Percentiles rank a stretch among this genome's conserved stretches.
phyloP scores from a whole-genome alignment of 2,329 filamentous ascomycete genomes.

The Scytalidium lignicola region DNA sequence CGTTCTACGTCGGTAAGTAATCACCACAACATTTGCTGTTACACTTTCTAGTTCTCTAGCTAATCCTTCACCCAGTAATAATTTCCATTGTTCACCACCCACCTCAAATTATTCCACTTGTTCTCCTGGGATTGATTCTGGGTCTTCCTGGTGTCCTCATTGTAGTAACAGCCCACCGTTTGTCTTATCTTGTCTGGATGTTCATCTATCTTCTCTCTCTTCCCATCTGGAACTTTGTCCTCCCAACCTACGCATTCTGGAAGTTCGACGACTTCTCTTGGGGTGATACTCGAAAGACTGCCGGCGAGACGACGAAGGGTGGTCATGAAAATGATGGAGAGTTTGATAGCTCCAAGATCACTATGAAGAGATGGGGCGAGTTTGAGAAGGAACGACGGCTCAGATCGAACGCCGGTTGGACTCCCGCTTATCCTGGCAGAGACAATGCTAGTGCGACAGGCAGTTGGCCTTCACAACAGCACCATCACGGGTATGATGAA shows the following conservation, averaged over 20 bases:
- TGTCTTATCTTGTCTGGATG: conserved; percentile 95
- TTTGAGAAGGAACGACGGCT: conserved; percentile 68
- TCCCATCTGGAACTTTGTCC: conserved; percentile 95
- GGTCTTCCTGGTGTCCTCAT: conserved; percentile 91
- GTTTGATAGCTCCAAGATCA: conserved; percentile 98
- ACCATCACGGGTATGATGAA: conserved; percentile 15
- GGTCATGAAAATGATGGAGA: conserved; percentile 76
- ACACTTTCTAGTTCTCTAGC: conserved; percentile 11
- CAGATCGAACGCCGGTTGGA: conserved; percentile 14
- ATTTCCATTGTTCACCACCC: conserved; percentile 74
- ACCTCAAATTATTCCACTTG: conserved; percentile 82
- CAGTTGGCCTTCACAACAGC: conserved; percentile 7
- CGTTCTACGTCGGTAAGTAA: conserved; percentile 84
- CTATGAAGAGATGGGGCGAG: conserved; percentile 98
- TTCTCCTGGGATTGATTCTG: conserved; percentile 84
- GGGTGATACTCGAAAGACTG: conserved; percentile 96
- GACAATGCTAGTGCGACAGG: conserved; percentile 11
- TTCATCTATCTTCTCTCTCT: conserved; percentile 88
- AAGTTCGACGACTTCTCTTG: conserved; percentile 99
- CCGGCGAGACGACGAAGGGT: conserved; percentile 83
- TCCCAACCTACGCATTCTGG: conserved; percentile 95
- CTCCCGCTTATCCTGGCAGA: conserved; percentile 12
- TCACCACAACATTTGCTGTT: background rate
- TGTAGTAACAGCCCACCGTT: conserved; percentile 85
- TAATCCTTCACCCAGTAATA: conserved; percentile 55